Percentiles rank a stretch among this genome's conserved stretches.
Conservation (phyloP, 805 yeast species). For the Candida pini region DNA sequence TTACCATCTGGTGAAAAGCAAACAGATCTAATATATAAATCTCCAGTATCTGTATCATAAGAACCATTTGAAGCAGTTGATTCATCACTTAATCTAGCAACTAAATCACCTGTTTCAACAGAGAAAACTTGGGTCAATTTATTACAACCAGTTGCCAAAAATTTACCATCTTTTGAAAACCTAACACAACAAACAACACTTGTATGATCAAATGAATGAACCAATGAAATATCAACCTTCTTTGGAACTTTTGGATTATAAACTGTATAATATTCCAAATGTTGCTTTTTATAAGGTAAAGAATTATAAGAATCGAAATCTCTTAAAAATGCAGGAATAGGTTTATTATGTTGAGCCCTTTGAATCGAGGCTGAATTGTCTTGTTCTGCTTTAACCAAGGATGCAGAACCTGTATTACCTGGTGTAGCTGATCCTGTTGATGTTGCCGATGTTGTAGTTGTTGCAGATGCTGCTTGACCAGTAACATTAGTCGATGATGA, state of each 20-base stretch:
- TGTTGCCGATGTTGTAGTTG: neutral
- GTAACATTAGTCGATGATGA: constrained; percentile 2
- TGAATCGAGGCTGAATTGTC: constrained; percentile 35
- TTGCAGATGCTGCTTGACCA: constrained; percentile 5
- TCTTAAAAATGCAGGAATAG: constrained; percentile 72
- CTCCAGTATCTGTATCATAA: constrained; percentile 65
- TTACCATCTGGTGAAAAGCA: constrained; percentile 96
- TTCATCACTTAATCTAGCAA: constrained; percentile 84
- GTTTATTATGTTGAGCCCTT: constrained; percentile 56
- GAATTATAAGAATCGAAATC: constrained; percentile 78
- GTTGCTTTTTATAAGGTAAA: constrained; percentile 74
- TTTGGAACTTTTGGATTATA: constrained; percentile 84
- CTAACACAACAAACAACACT: constrained; percentile 97
- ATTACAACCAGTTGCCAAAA: constrained; percentile 94
- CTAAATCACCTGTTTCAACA: constrained; percentile 84
- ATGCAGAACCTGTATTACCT: constrained; percentile 8
- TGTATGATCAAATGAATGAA: constrained; percentile 85
- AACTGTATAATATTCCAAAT: constrained; percentile 78
- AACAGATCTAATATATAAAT: constrained; percentile 89
- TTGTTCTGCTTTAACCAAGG: constrained; percentile 16
- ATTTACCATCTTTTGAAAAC: constrained; percentile 86
- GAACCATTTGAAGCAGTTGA: constrained; percentile 37
- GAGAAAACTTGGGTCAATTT: constrained; percentile 91
- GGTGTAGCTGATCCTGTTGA: constrained; percentile 22
- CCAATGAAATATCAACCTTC: constrained; percentile 76